Percentiles rank a stretch among this genome's conserved stretches.
phyloP scores from a whole-genome alignment of 2,329 filamentous ascomycete genomes.

The Amesomyces nigricolor region DNA sequence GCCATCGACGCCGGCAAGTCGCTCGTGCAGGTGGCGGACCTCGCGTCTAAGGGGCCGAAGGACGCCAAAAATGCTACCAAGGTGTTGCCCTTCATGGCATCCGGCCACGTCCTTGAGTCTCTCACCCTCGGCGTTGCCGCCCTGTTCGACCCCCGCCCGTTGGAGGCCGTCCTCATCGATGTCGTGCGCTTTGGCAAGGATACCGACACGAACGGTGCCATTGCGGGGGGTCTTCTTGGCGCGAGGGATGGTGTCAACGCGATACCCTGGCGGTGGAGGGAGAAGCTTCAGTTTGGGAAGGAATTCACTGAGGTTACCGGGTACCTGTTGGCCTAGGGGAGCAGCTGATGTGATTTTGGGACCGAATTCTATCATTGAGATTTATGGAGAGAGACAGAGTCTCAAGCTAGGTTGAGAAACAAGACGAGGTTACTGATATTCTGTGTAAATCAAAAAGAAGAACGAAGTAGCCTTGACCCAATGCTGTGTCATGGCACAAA shows the following conservation, averaged over 20 bases:
- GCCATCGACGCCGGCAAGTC: constrained; percentile 30
- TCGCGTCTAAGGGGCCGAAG: constrained; percentile 32
- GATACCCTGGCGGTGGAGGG: constrained; percentile 39
- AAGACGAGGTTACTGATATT: too few relatives aligned
- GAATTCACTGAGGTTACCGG: constrained; percentile 32
- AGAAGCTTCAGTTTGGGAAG: constrained; percentile 35
- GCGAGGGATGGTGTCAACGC: constrained; percentile 39
- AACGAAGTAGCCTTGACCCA: too few relatives aligned
- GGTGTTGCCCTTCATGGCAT: constrained; percentile 28
- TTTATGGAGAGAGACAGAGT: too few relatives aligned
- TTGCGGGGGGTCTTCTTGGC: constrained; percentile 42
- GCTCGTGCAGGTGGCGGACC: constrained; percentile 23
- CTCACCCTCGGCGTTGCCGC: constrained; percentile 39
- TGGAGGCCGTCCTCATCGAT: constrained; percentile 43
- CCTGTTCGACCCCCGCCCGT: constrained; percentile 34
- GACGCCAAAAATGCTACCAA: constrained; percentile 28
- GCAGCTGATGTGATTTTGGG: too few relatives aligned
- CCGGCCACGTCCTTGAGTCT: constrained; percentile 41
- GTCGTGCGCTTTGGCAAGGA: constrained; percentile 41
- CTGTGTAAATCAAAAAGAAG: too few relatives aligned
- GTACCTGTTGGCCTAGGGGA: constrained; percentile 6
- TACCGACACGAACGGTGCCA: constrained; percentile 43
- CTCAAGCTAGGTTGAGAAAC: too few relatives aligned
- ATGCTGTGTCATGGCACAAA: too few relatives aligned
- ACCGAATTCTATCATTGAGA: too few relatives aligned